Evolutionary conservation across 768 basidiomycete genomes (phyloP), one percentile per base, ranked within the genome.

Genomic region (Cyathus striatus): DNA sequence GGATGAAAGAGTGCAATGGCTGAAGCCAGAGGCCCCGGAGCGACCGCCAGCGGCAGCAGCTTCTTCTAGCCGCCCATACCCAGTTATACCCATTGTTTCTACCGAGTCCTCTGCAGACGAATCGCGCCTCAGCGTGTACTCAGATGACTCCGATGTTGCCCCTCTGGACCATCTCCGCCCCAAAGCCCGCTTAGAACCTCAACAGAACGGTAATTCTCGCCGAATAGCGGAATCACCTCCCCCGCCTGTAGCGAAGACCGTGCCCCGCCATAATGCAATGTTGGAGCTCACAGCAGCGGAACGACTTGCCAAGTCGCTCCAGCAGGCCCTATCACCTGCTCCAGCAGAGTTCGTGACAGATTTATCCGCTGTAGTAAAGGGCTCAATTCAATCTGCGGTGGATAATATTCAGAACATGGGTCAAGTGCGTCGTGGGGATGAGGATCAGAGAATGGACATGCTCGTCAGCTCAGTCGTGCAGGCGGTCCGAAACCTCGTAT

Each of bases 401-500:
- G 72, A 78, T 35, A 83, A 76, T 48, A 70, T 86, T 21, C 78
- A 76, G 45, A 49, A 70, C 3, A 53, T 67, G 48, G 66, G 68
- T 33, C 38, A 69, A 22, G 55, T 66, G 22, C 73, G 77, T 34
- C 68, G 68, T 27, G 57, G 69, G 12, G 81, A 81, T 46, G 76
- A 84, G 30, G 77, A 77, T 48, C 62, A 64, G 26, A 63, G 67
- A 45, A 75, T 89, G 60, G 83, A 89, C 49, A 65, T 71, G 23
- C 72, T 83, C 16, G 81, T 90, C 39, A 65, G 73, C 42, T 58
- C 63, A 26, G 78, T 81, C 4, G 86, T 90, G 26, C 62, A 79
- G n/a, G 66, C 81, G n/a, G 83, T 89, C 41, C 81, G 87, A 33
- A 81, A 86, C 50, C 73, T 90, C 38, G 73, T 90, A n/a, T 89